These are phyloP conservation scores for Echinochloa phyllopogon DNA, from an alignment of 176 grass and related monocot genomes.

Conservation along the genomic window DNA sequence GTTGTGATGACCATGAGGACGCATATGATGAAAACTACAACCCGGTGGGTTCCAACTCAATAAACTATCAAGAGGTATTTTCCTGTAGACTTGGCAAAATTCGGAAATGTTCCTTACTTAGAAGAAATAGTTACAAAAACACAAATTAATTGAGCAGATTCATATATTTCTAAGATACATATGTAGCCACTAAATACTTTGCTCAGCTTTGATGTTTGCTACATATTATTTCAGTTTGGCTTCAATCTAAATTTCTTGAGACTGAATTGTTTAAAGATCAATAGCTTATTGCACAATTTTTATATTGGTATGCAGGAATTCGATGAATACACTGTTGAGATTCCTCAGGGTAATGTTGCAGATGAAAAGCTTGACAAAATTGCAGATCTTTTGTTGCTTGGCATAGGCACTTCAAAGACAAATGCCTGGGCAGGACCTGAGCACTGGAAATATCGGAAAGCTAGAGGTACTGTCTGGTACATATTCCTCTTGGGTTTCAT, in stretches of 20 bases:
- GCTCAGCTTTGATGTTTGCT: conserved; percentile 21
- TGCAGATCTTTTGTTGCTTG: conserved; percentile 75
- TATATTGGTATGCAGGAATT: conserved; percentile 58
- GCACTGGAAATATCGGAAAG: conserved; percentile 95
- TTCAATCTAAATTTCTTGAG: conserved; percentile 9
- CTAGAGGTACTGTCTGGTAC: conserved; percentile 60
- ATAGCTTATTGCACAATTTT: neutral
- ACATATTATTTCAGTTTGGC: neutral
- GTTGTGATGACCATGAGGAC: conserved; percentile 65
- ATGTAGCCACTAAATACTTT: neutral
- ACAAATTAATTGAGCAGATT: neutral
- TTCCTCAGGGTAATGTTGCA: conserved; percentile 41
- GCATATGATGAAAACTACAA: conserved; percentile 56
- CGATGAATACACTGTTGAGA: conserved; percentile 58
- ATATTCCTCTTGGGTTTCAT: conserved; percentile 34
- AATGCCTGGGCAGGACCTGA: conserved; percentile 99
- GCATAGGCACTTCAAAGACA: conserved; percentile 75
- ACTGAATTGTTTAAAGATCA: conserved; percentile 6
- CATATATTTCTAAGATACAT: conserved; percentile 30
- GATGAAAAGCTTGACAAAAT: conserved; percentile 77
- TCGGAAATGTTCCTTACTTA: neutral
- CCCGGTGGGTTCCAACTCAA: conserved; percentile 48
- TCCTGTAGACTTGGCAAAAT: conserved; percentile 12
- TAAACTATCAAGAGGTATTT: conserved; percentile 70
- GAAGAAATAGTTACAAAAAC: neutral